phyloP scores from a whole-genome alignment of 257 asterid genomes.

The Thymus quinquecostatus region DNA sequence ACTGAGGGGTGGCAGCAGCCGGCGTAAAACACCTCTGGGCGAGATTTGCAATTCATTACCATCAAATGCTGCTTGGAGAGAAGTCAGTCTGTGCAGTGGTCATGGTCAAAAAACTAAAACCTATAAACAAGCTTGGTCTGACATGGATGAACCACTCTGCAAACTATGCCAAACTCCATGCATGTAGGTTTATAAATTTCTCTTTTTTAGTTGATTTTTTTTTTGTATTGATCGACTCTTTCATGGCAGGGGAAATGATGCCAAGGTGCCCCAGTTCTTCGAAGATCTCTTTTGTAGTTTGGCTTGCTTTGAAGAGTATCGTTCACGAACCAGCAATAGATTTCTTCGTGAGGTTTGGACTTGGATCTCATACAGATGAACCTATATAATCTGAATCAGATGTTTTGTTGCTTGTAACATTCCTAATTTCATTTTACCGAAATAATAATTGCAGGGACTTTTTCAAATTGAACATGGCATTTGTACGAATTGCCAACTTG shows the following conservation, averaged over 20 bases:
- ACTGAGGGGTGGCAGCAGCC: slow-evolving; percentile 77
- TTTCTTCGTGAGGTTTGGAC: slow-evolving; percentile 76
- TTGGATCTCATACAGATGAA: slow-evolving; percentile 21
- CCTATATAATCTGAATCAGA: slow-evolving; percentile 20
- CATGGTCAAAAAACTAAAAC: slow-evolving; percentile 60
- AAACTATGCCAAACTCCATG: slow-evolving; percentile 90
- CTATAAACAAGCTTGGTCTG: slow-evolving; percentile 87
- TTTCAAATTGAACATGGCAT: slow-evolving; percentile 85
- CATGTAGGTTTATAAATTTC: slow-evolving; percentile 55
- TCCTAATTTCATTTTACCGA: slow-evolving; percentile 23
- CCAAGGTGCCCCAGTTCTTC: slow-evolving; percentile 75
- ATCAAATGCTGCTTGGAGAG: slow-evolving; percentile 71
- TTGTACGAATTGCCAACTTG: slow-evolving; percentile 72
- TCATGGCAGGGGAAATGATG: slow-evolving; percentile 64
- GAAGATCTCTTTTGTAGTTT: slow-evolving; percentile 92
- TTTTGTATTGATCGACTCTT: slow-evolving; percentile 19
- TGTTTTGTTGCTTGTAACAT: slow-evolving; percentile 23
- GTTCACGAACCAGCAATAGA: slow-evolving; percentile 69
- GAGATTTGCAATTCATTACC: slow-evolving; percentile 86
- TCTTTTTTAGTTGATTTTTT: neutral
- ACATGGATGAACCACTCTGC: slow-evolving; percentile 90
- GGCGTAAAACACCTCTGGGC: slow-evolving; percentile 69
- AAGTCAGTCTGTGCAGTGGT: slow-evolving; percentile 54
- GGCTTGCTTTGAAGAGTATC: slow-evolving; percentile 84
- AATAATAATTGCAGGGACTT: slow-evolving; percentile 63